These are phyloP conservation scores for Exophiala spinifera DNA, from an alignment of 2,329 filamentous ascomycete species.

Conservation along the genomic window DNA sequence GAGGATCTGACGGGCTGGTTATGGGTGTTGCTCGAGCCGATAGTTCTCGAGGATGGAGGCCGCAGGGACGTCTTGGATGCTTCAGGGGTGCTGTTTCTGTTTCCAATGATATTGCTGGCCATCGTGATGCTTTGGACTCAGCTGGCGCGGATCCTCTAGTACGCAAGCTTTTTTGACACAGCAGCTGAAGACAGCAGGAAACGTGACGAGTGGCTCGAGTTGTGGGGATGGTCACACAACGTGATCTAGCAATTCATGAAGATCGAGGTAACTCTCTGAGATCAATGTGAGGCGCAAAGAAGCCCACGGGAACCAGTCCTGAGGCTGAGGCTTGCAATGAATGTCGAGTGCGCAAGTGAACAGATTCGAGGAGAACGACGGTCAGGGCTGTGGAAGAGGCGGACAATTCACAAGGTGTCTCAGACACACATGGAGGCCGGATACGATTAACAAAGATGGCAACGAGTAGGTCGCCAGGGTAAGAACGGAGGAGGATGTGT, in stretches of 20 bases:
- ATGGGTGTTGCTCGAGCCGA: slow-evolving; percentile 65
- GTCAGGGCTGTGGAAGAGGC: slow-evolving; percentile 8
- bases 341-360: slow-evolving; percentile 12
- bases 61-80: slow-evolving; percentile 76
- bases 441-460: slow-evolving; percentile 8
- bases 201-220: slow-evolving; percentile 13
- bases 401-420: slow-evolving; percentile 20
- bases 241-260: slow-evolving; percentile 24
- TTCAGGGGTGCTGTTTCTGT: slow-evolving; percentile 97
- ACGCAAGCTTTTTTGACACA: slow-evolving; percentile 6
- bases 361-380: slow-evolving; percentile 9
- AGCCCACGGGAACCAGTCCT: slow-evolving; percentile 28
- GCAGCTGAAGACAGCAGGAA: slow-evolving; percentile 4
- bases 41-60: slow-evolving; percentile 75
- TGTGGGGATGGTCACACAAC: slow-evolving; percentile 18
- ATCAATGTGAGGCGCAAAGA: slow-evolving; percentile 6
- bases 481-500: slow-evolving; percentile 4
- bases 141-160: slow-evolving; percentile 5
- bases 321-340: slow-evolving; percentile 12
- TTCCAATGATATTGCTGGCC: slow-evolving; percentile 68
- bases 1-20: slow-evolving; percentile 69
- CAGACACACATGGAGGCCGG: slow-evolving; percentile 18
- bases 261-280: slow-evolving; percentile 3
- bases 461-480: slow-evolving; percentile 5
- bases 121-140: slow-evolving; percentile 37